Evolutionary conservation across 1,284 basidiomycete genomes (phyloP), one percentile per base, ranked within the genome.

Genomic region (Pseudozyma sp.): DNA sequence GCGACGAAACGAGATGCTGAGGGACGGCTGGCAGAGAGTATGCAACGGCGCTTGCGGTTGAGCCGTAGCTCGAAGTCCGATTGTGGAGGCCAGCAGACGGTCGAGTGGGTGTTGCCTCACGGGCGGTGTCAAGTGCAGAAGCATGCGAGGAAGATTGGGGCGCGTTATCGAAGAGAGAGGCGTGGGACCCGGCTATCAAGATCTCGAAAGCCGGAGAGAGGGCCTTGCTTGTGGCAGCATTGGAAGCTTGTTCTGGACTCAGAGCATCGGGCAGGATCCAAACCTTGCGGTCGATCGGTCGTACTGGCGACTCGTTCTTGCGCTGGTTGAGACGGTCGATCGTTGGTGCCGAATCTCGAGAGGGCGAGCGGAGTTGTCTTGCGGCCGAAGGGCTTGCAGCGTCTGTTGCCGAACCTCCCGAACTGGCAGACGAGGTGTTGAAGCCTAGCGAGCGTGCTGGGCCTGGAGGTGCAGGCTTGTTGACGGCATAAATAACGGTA

Each of bases 171-270:
- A 33, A 13, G 10, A 39, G n/a, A 17, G 40, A 33, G 4, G 54
- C 35, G n/a, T 42, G 33, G 29, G 13, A 31, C 14, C 67, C 62
- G 7, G 54, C 48, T 9, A 76, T 44, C 47, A 76, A 39, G 29
- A 78, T 46, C 24, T 60, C 51, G 63, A 75, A 76, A 11, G 67
- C 63, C 8, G 71, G 68, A 4, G 75, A 77, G 55, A 66, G 71
- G 11, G 63, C 59, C 14, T 68, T 57, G 63, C 59, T 69, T 3
- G 44, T 43, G 9, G 64, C 54, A 4, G 33, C 60, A 19, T 43
- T 31, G 13, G 62, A 53, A 39, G 66, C 75, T 49, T 75, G 59
- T 24, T 74, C 40, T 1, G 75, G 72, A 48, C 57, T 53, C 42
- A 77, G 48, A 11, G 53, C 53, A 29, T 64, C 67, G 0, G 75